These are phyloP conservation scores for Penicillium herquei DNA, from an alignment of 495 filamentous ascomycete genomes.

Conservation along the genomic window DNA sequence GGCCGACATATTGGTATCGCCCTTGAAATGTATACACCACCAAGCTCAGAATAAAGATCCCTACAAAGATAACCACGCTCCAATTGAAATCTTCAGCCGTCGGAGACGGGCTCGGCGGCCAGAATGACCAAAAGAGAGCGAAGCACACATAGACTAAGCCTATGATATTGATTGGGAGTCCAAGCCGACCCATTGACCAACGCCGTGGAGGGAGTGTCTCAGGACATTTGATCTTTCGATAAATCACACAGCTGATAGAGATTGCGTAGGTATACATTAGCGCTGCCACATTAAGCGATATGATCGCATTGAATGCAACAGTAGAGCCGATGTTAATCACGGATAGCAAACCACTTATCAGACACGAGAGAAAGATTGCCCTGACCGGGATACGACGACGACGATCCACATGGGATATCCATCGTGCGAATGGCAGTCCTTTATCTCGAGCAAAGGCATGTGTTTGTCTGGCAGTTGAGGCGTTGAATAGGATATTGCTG, in stretches of 20 bases:
- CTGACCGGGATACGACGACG: conserved; percentile 46
- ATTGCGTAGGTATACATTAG: conserved; percentile 35
- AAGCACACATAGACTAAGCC: conserved; percentile 28
- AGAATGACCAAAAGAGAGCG: conserved; percentile 40
- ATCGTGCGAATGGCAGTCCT: conserved; percentile 32
- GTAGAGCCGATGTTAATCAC: conserved; percentile 39
- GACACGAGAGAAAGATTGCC: conserved; percentile 27
- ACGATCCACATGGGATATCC: conserved; percentile 33
- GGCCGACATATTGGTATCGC: conserved; percentile 26
- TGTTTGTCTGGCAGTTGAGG: conserved; percentile 35
- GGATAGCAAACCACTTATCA: conserved; percentile 16
- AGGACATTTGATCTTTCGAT: conserved; percentile 30
- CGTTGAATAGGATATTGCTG: conserved; percentile 31
- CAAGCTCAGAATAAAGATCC: conserved; percentile 35
- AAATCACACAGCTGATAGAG: conserved; percentile 36
- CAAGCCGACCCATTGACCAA: conserved; percentile 38
- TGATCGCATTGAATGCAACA: conserved; percentile 44
- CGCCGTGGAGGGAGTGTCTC: conserved; percentile 37
- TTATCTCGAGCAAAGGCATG: conserved; percentile 45
- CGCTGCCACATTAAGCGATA: conserved; percentile 39
- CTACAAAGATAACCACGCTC: conserved; percentile 45
- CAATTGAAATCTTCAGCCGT: conserved; percentile 47
- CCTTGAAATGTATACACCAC: conserved; percentile 33
- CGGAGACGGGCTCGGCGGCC: conserved; percentile 33
- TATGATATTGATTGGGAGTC: conserved; percentile 35